Conservation (phyloP, 208 protist genomes). For the Leishmania lainsoni region DNA sequence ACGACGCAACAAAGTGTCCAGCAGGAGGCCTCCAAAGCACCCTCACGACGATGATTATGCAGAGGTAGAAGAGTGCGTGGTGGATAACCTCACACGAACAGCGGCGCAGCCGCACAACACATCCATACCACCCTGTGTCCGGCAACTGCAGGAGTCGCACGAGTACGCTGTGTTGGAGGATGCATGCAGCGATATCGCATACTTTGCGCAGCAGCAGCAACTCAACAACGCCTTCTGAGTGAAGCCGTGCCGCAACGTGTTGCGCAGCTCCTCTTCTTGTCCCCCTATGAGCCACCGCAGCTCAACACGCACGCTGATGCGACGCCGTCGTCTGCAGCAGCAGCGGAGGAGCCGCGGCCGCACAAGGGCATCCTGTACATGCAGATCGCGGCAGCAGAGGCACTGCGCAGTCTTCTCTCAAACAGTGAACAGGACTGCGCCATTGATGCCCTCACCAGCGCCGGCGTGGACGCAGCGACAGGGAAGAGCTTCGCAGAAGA, state of each 20-base stretch:
- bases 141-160: conserved; percentile 37
- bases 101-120: not conserved
- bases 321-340: not conserved
- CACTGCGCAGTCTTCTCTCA: conserved; percentile 63
- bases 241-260: conserved; percentile 52
- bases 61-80: not conserved
- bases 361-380: conserved; percentile 52
- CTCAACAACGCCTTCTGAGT: conserved; percentile 43
- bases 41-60: not conserved
- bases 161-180: conserved; percentile 58
- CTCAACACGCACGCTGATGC: conserved; percentile 4
- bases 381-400: conserved; percentile 58
- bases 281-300: not conserved
- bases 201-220: conserved; percentile 47
- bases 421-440: conserved; percentile 66
- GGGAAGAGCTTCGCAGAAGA: conserved; percentile 32
- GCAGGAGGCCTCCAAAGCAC: not conserved
- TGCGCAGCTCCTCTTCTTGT: conserved; percentile 47
- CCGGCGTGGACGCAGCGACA: conserved; percentile 10
- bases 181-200: conserved; percentile 48
- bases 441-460: conserved; percentile 45
- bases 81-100: not conserved
- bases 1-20: conserved; percentile 1
- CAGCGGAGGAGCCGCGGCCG: not conserved
- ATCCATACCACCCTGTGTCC: conserved; percentile 42